These are phyloP conservation scores for Pisolithus albus DNA, from an alignment of 768 basidiomycete species.

Conservation along the genomic window DNA sequence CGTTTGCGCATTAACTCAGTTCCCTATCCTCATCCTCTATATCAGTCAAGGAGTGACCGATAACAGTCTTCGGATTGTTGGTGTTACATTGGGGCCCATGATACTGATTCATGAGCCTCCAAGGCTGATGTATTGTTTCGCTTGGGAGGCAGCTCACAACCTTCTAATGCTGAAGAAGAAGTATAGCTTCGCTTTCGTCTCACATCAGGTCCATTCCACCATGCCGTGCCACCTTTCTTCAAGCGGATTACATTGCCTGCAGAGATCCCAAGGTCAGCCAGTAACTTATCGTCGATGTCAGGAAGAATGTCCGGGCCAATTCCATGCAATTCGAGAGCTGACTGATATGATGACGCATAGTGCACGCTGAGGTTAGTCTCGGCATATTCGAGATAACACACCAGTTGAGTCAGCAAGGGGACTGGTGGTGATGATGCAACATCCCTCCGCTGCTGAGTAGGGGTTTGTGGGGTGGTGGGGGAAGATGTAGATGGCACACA, in stretches of 20 bases:
- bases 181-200: neutral
- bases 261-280: no score
- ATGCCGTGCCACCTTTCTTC: no score
- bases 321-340: no score
- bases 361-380: neutral
- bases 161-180: neutral
- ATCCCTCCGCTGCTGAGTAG: neutral
- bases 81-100: neutral
- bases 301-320: no score
- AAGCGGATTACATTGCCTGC: no score
- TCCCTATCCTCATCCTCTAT: no score
- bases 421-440: neutral
- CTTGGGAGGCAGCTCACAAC: neutral
- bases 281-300: no score
- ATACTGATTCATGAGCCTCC: neutral
- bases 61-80: no score
- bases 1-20: no score
- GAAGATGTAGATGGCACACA: neutral
- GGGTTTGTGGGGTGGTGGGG: neutral
- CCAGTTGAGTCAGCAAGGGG: slow-evolving; percentile 2
- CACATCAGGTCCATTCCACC: no score
- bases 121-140: neutral
- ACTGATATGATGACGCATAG: neutral
- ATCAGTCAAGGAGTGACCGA: no score
- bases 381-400: slow-evolving; percentile 1